phyloP scores from a whole-genome alignment of 2,329 filamentous ascomycete species.

The Hymenoscyphus fructigenus region DNA sequence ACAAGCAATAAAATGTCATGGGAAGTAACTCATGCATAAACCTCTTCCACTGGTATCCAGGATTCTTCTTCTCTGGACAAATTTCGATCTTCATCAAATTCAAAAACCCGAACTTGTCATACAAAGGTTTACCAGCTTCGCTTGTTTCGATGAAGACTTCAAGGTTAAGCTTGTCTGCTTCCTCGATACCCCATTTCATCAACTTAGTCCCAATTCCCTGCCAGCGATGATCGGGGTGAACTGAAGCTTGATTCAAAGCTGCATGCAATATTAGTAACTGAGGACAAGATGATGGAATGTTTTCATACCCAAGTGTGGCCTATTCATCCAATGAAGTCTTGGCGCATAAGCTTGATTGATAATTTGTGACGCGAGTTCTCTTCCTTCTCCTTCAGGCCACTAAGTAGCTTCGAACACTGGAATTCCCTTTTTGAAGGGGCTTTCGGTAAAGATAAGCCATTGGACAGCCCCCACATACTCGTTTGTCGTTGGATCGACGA shows the following conservation, averaged over 20 bases:
- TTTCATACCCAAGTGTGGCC: conserved; percentile 9
- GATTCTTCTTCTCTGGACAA: conserved; percentile 10
- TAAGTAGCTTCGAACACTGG: conserved; percentile 7
- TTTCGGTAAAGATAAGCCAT: conserved; percentile 5
- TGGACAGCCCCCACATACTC: background rate
- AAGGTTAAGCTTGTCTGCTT: conserved; percentile 22
- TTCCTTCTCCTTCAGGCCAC: conserved; percentile 14
- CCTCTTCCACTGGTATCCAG: conserved; percentile 10
- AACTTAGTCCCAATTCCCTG: conserved; percentile 28
- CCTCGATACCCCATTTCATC: conserved; percentile 24
- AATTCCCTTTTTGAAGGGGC: background rate
- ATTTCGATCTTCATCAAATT: conserved; percentile 19
- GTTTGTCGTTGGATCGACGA: background rate
- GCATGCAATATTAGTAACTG: background rate
- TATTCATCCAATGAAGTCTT: conserved; percentile 10
- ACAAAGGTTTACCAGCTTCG: conserved; percentile 25
- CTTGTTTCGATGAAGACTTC: conserved; percentile 31
- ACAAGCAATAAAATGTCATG: conserved; percentile 1
- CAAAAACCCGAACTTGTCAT: conserved; percentile 28
- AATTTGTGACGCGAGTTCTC: conserved; percentile 8
- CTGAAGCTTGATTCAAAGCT: conserved; percentile 13
- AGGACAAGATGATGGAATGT: background rate
- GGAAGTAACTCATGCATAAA: conserved; percentile 3
- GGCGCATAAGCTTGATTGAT: conserved; percentile 12
- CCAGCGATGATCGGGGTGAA: background rate